These are phyloP conservation scores for Solanum tarapatanum DNA, from an alignment of 257 asterid species.

Conservation along the genomic window DNA sequence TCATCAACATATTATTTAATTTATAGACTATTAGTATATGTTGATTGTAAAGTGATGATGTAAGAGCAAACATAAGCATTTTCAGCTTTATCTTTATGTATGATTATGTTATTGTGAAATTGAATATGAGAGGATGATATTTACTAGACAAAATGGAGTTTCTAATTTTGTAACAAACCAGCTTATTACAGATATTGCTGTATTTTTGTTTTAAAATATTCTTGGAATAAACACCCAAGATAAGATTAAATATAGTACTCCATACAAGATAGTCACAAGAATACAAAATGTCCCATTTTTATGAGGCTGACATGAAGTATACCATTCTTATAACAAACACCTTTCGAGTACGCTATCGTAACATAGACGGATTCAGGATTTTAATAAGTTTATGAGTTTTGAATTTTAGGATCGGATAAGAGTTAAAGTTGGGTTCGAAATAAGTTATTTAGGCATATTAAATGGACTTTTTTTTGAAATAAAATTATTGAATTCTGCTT, in stretches of 20 bases:
- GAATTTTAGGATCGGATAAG: neutral
- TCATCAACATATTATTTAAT: neutral
- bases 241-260: neutral
- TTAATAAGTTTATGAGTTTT: neutral
- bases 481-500: neutral
- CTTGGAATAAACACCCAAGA: neutral
- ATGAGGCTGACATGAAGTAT: neutral
- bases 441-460: neutral
- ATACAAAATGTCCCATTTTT: neutral
- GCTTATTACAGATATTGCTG: neutral
- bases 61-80: neutral
- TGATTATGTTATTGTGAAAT: neutral
- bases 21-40: too few species aligned
- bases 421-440: too few species aligned
- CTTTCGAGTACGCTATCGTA: neutral
- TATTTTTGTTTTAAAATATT: neutral
- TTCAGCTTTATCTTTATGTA: neutral
- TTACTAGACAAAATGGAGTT: neutral
- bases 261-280: neutral
- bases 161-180: neutral
- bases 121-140: neutral
- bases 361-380: neutral
- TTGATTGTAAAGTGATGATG: neutral
- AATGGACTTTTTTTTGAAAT: neutral
- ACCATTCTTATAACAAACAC: neutral